These are phyloP conservation scores for Boletus barrowsii DNA, from an alignment of 768 basidiomycete genomes.

Conservation along the genomic window DNA sequence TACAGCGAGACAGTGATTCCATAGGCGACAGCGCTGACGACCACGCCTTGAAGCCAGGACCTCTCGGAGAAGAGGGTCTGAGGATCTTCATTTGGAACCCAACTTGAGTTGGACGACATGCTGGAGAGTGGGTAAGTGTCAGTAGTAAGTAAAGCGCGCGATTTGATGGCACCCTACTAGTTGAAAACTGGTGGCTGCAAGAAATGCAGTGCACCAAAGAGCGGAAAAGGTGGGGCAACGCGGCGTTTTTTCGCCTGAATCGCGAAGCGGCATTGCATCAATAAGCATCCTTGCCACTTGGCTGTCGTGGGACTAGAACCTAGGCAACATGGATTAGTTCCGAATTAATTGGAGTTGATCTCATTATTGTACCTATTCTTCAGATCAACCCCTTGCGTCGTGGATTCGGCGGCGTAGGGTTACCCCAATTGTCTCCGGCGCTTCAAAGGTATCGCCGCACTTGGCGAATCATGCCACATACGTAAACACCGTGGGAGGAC, in stretches of 20 bases:
- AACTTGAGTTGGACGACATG: constrained; percentile 19
- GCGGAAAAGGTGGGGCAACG: too few species aligned
- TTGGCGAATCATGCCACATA: too few species aligned
- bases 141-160: neutral
- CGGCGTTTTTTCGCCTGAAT: too few species aligned
- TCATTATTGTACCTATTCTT: too few species aligned
- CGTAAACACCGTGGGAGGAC: too few species aligned
- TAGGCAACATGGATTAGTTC: too few species aligned
- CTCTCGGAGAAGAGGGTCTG: constrained; percentile 18
- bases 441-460: too few species aligned
- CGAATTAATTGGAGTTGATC: too few species aligned
- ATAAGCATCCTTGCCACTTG: too few species aligned
- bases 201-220: neutral
- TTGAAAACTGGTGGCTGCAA: neutral
- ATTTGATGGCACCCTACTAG: neutral
- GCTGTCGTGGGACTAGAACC: too few species aligned
- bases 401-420: neutral
- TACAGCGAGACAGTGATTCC: constrained; percentile 5
- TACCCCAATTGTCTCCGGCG: neutral
- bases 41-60: constrained; percentile 17
- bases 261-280: too few species aligned
- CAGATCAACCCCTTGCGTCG: neutral
- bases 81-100: constrained; percentile 12
- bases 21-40: constrained; percentile 10
- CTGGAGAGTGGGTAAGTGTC: neutral